These are phyloP conservation scores for Atkinsonella texensis DNA, from an alignment of 2,329 filamentous ascomycete species.

Conservation along the genomic window DNA sequence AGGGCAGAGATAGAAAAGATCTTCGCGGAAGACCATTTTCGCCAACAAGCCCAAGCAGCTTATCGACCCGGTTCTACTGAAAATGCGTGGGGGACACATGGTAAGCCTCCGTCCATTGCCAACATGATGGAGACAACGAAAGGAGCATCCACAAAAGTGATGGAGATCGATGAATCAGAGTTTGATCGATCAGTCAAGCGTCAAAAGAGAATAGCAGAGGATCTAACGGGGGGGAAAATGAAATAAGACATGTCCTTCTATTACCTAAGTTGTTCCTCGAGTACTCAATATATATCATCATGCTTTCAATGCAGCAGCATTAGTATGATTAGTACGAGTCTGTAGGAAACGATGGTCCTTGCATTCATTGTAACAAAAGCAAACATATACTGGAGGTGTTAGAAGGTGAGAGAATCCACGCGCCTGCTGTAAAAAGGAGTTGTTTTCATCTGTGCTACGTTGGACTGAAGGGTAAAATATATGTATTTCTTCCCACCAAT, in stretches of 20 bases:
- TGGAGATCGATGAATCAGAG: constrained; percentile 26
- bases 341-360: neutral
- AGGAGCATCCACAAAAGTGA: constrained; percentile 23
- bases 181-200: constrained; percentile 34
- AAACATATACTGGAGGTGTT: no score
- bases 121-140: constrained; percentile 30
- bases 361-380: no score
- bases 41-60: constrained; percentile 20
- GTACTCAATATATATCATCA: neutral
- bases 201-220: constrained; percentile 45
- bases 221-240: constrained; percentile 48
- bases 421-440: neutral
- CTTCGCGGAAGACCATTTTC: constrained; percentile 56
- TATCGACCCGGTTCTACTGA: constrained; percentile 23
- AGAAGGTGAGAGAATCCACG: no score
- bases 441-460: neutral
- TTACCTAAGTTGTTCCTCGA: neutral
- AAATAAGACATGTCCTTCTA: constrained; percentile 7
- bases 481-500: constrained; percentile 11
- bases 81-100: constrained; percentile 41
- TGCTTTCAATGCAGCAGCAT: neutral
- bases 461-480: neutral
- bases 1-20: constrained; percentile 58
- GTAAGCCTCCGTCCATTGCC: constrained; percentile 31
- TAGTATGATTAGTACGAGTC: neutral